phyloP scores from a whole-genome alignment of 257 asterid species.

The Thymus quinquecostatus region DNA sequence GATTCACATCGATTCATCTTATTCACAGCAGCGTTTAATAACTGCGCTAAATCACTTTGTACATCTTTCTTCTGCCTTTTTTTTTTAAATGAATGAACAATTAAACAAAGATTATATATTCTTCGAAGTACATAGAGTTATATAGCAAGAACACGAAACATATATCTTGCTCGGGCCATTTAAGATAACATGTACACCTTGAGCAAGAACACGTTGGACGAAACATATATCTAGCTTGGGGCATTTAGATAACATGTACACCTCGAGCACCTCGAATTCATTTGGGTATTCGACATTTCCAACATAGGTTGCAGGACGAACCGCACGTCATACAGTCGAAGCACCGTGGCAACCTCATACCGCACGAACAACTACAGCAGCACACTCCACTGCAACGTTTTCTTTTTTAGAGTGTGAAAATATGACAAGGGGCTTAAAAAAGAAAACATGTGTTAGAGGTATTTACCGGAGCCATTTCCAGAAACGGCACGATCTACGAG shows the following conservation, averaged over 20 bases:
- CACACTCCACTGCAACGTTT: slow-evolving; percentile 51
- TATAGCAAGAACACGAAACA: slow-evolving; percentile 59
- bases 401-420: no score
- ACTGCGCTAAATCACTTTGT: not conserved
- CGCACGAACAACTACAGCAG: slow-evolving; percentile 45
- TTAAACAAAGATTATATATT: not conserved
- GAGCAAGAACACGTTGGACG: slow-evolving; percentile 41
- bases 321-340: slow-evolving; percentile 35
- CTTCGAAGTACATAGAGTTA: slow-evolving; percentile 43
- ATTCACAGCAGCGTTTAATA: not conserved
- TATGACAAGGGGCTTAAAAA: no score
- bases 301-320: slow-evolving; percentile 43
- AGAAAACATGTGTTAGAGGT: not conserved
- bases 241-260: slow-evolving; percentile 53
- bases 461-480: slow-evolving; percentile 85
- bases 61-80: not conserved
- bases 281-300: slow-evolving; percentile 50
- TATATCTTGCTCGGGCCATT: slow-evolving; percentile 48
- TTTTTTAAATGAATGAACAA: no score
- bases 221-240: not conserved
- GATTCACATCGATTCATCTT: not conserved
- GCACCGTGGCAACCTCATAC: slow-evolving; percentile 41
- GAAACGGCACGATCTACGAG: slow-evolving; percentile 49
- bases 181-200: slow-evolving; percentile 40
- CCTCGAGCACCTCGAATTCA: slow-evolving; percentile 33